A percentile compares a stretch with the other conserved stretches of the same genome.
These are phyloP conservation scores for Amanita exitialis DNA, from an alignment of 768 basidiomycete genomes.

Conservation along the genomic window DNA sequence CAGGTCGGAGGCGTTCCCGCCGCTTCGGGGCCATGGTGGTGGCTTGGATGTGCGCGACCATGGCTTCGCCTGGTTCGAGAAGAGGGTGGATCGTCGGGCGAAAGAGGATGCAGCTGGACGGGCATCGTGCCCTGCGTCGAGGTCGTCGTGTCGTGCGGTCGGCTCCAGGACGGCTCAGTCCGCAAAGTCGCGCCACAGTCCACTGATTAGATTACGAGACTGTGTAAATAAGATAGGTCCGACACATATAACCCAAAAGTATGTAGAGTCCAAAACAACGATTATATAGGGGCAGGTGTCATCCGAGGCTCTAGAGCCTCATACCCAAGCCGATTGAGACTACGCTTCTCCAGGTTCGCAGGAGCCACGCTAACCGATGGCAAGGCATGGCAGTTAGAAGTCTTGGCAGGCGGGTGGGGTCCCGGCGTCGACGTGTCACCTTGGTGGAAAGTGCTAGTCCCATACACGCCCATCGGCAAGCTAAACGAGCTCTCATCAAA, in stretches of 20 bases:
- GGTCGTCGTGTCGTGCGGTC: neutral
- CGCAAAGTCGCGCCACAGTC: neutral
- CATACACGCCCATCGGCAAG: constrained; percentile 62
- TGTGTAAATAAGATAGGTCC: too few relatives aligned
- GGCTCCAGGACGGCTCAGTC: neutral
- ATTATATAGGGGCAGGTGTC: neutral
- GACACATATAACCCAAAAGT: neutral
- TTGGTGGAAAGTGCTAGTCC: constrained; percentile 62
- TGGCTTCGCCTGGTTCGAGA: constrained; percentile 5
- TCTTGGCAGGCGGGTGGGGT: constrained; percentile 47
- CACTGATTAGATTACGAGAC: neutral
- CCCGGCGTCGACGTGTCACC: constrained; percentile 46
- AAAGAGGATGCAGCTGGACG: constrained; percentile 66
- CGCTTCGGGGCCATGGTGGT: neutral
- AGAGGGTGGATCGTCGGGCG: constrained; percentile 30
- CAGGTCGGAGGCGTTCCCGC: neutral
- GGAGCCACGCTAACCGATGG: constrained; percentile 24
- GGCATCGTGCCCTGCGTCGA: constrained; percentile 25
- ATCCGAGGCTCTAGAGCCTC: constrained; percentile 7
- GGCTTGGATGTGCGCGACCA: constrained; percentile 12
- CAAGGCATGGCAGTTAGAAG: constrained; percentile 49
- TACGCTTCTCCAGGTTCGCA: constrained; percentile 12
- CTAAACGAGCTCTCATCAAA: constrained; percentile 14
- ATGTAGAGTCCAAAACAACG: neutral
- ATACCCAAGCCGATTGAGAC: constrained; percentile 4